Evolutionary conservation across 345 rosid species (phyloP), one percentile per base, ranked within the genome.

Genomic region (Hibiscus mutabilis): DNA sequence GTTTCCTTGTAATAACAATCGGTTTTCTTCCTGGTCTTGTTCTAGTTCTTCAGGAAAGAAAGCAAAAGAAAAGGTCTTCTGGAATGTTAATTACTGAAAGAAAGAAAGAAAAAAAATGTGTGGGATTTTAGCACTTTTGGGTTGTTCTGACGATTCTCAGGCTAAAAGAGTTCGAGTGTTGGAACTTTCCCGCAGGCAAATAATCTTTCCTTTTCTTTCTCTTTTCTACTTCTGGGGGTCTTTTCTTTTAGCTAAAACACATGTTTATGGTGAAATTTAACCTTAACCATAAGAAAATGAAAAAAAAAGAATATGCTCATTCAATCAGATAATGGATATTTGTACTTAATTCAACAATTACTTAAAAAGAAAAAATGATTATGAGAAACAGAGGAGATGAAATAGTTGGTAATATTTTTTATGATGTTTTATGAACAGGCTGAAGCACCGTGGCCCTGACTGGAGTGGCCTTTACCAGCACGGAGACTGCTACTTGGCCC

Each of bases 361-460:
- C 21, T 40, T 40, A 49, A 49, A 11, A 68, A 49, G 29, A 69
- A 55, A 52, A 55, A 69, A 12, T 19, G 12, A 56, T 35, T 14
- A 8, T 16, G 25, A 31, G 13, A 15, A 31, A 53, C 6, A 19
- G 6, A 37, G 37, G 13, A 69, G 37, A 15, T 46, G 66, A 59
- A 25, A 16, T 46, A 18, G n/a, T 25, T 73, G 13, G 47, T 67
- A 21, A 55, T 21, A 2, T 10, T 55, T 1, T 6, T 19, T 27
- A 22, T 64, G 52, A 21, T 65, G 53, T 4, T 55, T 57, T 12
- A 65, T 59, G 5, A 4, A 68, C 77, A 95, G 99, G 76, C 81
- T 95, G 86, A 91, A 86, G 89, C 99, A 95, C 76, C 87, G 99
- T 66, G 99, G 99, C 44, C 99, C 99, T 5, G 99, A 95, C 79